phyloP scores from a whole-genome alignment of 1,284 basidiomycete species.

The Pseudozyma sp. region DNA sequence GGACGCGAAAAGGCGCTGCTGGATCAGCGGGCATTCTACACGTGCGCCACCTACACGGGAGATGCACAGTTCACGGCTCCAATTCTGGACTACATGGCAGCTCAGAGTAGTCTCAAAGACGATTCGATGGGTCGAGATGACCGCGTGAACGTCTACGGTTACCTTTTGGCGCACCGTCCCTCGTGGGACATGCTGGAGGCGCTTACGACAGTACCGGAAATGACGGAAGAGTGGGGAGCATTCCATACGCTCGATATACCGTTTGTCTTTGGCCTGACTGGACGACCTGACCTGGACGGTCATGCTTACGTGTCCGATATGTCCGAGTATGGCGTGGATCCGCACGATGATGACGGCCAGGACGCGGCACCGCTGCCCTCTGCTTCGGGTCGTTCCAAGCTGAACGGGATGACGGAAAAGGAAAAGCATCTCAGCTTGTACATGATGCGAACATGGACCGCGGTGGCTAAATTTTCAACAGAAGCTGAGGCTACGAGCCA shows the following conservation, averaged over 20 bases:
- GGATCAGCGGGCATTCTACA: conserved; percentile 30
- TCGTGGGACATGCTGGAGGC: conserved; percentile 27
- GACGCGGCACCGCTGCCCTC: too few relatives aligned
- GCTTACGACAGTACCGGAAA: conserved; percentile 29
- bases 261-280: conserved; percentile 45
- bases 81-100: conserved; percentile 34
- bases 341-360: conserved; percentile 10
- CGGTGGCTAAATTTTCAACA: conserved; percentile 16
- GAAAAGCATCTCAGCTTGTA: conserved; percentile 33
- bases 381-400: neutral
- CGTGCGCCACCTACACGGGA: conserved; percentile 52
- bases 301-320: conserved; percentile 14
- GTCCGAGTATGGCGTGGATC: conserved; percentile 32
- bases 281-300: neutral
- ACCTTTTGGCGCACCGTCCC: conserved; percentile 40
- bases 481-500: neutral
- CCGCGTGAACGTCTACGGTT: conserved; percentile 31
- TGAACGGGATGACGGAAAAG: conserved; percentile 19
- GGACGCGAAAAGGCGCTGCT: conserved; percentile 16
- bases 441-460: conserved; percentile 45
- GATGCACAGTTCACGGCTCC: conserved; percentile 50
- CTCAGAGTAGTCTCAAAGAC: neutral
- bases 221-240: conserved; percentile 36
- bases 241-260: conserved; percentile 50
- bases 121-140: neutral